A percentile compares a stretch with the other conserved stretches of the same genome.
Evolutionary conservation across 78 protist genomes (phyloP).

Genomic region (Dictyostelium intermedium): DNA sequence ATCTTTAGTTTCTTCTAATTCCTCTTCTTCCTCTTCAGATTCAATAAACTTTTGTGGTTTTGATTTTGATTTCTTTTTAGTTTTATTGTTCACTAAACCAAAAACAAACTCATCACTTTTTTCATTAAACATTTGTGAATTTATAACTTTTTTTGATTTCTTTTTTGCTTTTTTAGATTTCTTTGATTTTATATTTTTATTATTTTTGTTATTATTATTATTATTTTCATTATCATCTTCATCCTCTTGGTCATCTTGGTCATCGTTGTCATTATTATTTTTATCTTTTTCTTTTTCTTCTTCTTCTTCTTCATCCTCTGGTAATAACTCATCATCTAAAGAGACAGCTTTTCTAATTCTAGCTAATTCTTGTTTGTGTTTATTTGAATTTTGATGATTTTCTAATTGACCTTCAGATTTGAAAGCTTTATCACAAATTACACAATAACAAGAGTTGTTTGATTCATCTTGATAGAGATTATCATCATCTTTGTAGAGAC

Average conservation of each 20-base stretch:
- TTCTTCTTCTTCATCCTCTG: neutral
- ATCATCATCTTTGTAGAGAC: neutral
- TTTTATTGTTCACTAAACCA: conserved; percentile 28
- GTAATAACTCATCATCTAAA: neutral
- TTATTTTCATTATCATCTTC: neutral
- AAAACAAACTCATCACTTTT: conserved; percentile 17
- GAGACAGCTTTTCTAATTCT: conserved; percentile 18
- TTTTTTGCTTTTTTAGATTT: neutral
- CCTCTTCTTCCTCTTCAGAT: neutral
- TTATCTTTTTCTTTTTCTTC: neutral
- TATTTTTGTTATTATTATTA: too few relatives aligned
- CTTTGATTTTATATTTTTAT: neutral
- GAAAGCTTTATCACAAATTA: conserved; percentile 83
- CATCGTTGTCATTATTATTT: too few relatives aligned
- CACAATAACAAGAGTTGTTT: conserved; percentile 36
- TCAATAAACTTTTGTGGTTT: neutral
- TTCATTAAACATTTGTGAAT: neutral
- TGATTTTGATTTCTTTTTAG: neutral
- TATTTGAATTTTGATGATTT: conserved; percentile 81
- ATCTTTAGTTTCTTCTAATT: neutral
- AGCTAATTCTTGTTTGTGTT: conserved; percentile 52
- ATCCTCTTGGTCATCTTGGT: neutral
- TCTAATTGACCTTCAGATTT: conserved; percentile 14
- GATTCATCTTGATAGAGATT: conserved; percentile 39
- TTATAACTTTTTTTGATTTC: conserved; percentile 10